Percentiles rank a stretch among this genome's conserved stretches.
Conservation (phyloP, 2,329 filamentous ascomycete species). For the Penicillium sp. region DNA sequence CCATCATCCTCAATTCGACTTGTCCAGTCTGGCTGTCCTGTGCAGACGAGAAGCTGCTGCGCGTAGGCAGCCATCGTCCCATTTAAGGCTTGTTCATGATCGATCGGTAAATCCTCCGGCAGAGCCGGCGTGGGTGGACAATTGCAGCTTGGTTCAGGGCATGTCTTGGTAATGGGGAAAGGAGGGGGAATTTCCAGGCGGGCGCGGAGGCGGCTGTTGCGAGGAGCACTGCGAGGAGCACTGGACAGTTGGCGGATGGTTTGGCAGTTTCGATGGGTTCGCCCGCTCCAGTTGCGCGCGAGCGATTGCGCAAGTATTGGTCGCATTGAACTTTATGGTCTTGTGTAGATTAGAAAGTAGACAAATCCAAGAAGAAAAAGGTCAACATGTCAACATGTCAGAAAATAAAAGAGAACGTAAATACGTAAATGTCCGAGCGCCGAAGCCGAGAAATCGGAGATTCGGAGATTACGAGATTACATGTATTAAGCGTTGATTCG, state of each 20-base stretch:
- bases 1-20: constrained; percentile 78
- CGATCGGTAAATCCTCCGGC: constrained; percentile 63
- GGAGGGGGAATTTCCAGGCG: constrained; percentile 33
- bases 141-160: constrained; percentile 66
- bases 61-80: constrained; percentile 69
- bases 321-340: constrained; percentile 10
- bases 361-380: not conserved
- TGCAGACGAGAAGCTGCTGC: constrained; percentile 76
- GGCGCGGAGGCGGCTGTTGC: constrained; percentile 18
- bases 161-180: constrained; percentile 47
- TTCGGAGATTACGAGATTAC: constrained; percentile 12
- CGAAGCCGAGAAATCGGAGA: constrained; percentile 14
- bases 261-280: constrained; percentile 2
- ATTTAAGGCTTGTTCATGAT: constrained; percentile 59
- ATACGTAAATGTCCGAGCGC: constrained; percentile 14
- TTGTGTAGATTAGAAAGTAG: not conserved
- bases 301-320: constrained; percentile 11
- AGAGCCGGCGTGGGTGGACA: constrained; percentile 66
- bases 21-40: constrained; percentile 69
- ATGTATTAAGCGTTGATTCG: constrained; percentile 6
- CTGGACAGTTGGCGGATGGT: constrained; percentile 19
- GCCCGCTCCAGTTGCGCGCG: constrained; percentile 11
- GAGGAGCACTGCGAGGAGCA: constrained; percentile 14
- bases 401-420: not conserved
- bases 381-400: not conserved